Evolutionary conservation across 1,139 yeast species (phyloP), one percentile per base, ranked within the genome.

Genomic region (Hansenula anomala): DNA sequence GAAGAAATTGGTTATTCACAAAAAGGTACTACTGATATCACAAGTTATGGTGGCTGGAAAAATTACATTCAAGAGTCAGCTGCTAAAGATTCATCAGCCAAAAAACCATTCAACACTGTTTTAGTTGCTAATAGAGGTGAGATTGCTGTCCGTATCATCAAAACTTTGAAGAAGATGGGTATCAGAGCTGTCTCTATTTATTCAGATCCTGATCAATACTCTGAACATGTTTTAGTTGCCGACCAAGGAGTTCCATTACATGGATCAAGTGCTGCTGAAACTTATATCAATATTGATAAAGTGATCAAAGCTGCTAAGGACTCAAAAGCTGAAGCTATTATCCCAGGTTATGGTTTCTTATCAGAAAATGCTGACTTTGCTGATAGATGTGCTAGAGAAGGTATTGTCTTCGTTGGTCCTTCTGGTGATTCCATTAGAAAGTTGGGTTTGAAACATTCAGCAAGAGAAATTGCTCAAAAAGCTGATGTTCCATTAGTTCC

Each of bases 51-150:
- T 32, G 96, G 97, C 11, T 92, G 96, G 92, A 80, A 81, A 59
- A 67, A 71, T 9, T 88, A 85, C 63, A 72, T 84, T 34, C 72
- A 67, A 8, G 22, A 9, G 6, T 62, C 49, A n/a, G 44, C 57
- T 12, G 39, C 58, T 6, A 54, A 58, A 32, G 39, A 49, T 18
- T 36, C 45, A 4, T 29, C 39, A 16, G 18, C 37, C 24, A 32
- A 68, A 66, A 52, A 78, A 75, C 59, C 95, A 92, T 90, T 90
- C 63, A 72, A 80, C 33, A 77, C 86, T 12, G 96, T 92, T 13
- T 71, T 92, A 44, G 95, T 92, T 40, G 97, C 98, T 28, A 92
- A 92, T 67, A 78, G 98, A 65, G 98, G 98, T 59, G 98, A 92
- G 65, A 92, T 92, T 55, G 97, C 98, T 4, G 97, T 89, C 27